Evolutionary conservation across 345 rosid genomes (phyloP), one percentile per base, ranked within the genome.

Genomic region (Physaria fendleri): DNA sequence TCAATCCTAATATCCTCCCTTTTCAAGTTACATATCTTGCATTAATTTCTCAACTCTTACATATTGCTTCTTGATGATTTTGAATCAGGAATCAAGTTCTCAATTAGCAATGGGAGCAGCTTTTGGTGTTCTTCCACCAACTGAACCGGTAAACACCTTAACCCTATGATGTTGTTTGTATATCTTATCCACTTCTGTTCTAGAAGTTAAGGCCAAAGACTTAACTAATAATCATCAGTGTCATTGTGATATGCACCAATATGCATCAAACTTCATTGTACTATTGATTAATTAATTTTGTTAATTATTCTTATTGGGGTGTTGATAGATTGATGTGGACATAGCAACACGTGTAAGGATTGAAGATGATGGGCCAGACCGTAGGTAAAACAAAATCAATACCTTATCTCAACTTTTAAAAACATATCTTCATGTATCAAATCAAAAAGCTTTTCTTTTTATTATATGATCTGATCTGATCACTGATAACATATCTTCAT

Each of bases 61-160:
- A 16, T n/a, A n/a, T n/a, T 71, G 59, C 6, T 55, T 39, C 1
- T 27, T 0, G 1, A 53, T 35, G 21, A 32, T 50, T 50, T 55
- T 25, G 58, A 33, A 47, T 24, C 77, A 93, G 99, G 99, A 93
- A 77, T 89, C 99, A 64, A 89, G 99, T 72, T 78, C 99, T 20
- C 95, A 89, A 71, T 75, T 93, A 59, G 99, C 99, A 40, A 78
- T 93, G 95, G 99, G 99, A 56, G 81, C 59, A 45, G 97, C 97
- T 68, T 93, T 93, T 30, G 99, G 99, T 53, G 81, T 81, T 55
- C 79, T 74, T 59, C 94, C 94, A 17, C 99, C 97, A 24, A 61
- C 76, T 59, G 59, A 81, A 62, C 68, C 56, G 96, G 98, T 80
- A 27, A 8, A 7, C 2, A 2, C 27, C 42, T 45, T 27, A 2